A percentile compares a stretch with the other conserved stretches of the same genome.
phyloP scores from a whole-genome alignment of 768 basidiomycete species.

The Boletellus ananas region DNA sequence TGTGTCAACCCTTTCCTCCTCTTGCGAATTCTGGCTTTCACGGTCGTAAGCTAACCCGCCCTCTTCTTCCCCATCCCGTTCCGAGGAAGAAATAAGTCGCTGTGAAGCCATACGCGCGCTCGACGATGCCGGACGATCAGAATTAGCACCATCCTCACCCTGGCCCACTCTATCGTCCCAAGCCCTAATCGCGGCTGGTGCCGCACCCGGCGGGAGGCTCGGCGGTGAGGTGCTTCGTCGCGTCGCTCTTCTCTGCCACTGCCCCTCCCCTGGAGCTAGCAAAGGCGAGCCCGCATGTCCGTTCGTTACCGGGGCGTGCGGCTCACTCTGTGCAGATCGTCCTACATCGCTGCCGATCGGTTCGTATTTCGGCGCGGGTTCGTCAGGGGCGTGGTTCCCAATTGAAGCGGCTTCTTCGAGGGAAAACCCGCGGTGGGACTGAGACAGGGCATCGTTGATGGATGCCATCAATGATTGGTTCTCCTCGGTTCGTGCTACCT shows the following conservation, averaged over 20 bases:
- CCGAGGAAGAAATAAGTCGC: conserved; percentile 31
- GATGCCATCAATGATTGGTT: conserved; percentile 37
- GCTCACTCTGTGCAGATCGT: conserved; percentile 12
- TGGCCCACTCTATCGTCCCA: conserved; percentile 35
- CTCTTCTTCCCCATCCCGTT: conserved; percentile 28
- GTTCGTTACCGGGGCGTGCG: conserved; percentile 15
- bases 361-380: conserved; percentile 39
- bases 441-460: conserved; percentile 36
- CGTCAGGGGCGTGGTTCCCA: conserved; percentile 24
- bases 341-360: conserved; percentile 7
- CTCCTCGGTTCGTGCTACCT: conserved; percentile 15
- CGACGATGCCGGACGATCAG: conserved; percentile 28
- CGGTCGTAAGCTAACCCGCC: conserved; percentile 25
- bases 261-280: conserved; percentile 8
- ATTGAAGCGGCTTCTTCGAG: conserved; percentile 22
- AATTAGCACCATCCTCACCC: conserved; percentile 30
- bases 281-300: conserved; percentile 10
- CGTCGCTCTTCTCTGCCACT: conserved; percentile 22
- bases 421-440: conserved; percentile 22
- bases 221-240: conserved; percentile 34
- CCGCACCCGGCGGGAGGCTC: conserved; percentile 44
- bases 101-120: conserved; percentile 34
- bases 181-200: conserved; percentile 34
- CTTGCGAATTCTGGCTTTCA: conserved; percentile 10
- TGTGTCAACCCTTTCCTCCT: not conserved